These are phyloP conservation scores for Psilocybe sp. DNA, from an alignment of 768 basidiomycete genomes.

Conservation along the genomic window DNA sequence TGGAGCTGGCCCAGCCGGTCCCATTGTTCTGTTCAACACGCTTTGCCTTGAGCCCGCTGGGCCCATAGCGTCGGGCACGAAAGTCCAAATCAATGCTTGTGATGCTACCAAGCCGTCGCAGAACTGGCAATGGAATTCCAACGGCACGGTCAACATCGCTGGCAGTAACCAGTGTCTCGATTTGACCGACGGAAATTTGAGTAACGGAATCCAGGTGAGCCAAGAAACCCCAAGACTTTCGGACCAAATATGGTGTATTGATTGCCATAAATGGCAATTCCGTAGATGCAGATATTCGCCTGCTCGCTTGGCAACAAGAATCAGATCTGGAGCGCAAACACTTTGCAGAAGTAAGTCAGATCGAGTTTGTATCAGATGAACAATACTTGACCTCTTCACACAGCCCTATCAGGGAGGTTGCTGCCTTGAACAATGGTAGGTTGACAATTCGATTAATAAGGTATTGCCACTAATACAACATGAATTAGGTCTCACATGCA, in stretches of 20 bases:
- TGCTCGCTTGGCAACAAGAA: background rate
- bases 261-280: background rate
- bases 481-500: background rate
- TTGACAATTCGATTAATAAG: background rate
- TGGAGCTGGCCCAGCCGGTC: background rate
- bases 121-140: slow-evolving; percentile 3
- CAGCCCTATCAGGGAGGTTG: slow-evolving; percentile 1
- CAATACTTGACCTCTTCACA: too few relatives aligned
- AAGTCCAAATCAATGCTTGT: slow-evolving; percentile 2
- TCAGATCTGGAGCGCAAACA: slow-evolving; percentile 3
- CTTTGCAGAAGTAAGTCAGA: background rate
- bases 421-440: background rate
- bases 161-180: slow-evolving; percentile 2
- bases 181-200: slow-evolving; percentile 1
- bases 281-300: slow-evolving; percentile 2
- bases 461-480: background rate
- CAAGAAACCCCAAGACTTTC: too few relatives aligned
- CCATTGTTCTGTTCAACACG: background rate
- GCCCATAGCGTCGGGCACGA: background rate
- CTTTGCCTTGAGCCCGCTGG: slow-evolving; percentile 3
- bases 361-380: background rate
- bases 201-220: slow-evolving; percentile 2
- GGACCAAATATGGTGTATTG: background rate
- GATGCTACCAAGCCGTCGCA: background rate
- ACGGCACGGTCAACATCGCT: background rate